A percentile compares a stretch with the other conserved stretches of the same genome.
Evolutionary conservation across 2,329 filamentous ascomycete genomes (phyloP).

Genomic region (Ceratocystiopsis sp.): DNA sequence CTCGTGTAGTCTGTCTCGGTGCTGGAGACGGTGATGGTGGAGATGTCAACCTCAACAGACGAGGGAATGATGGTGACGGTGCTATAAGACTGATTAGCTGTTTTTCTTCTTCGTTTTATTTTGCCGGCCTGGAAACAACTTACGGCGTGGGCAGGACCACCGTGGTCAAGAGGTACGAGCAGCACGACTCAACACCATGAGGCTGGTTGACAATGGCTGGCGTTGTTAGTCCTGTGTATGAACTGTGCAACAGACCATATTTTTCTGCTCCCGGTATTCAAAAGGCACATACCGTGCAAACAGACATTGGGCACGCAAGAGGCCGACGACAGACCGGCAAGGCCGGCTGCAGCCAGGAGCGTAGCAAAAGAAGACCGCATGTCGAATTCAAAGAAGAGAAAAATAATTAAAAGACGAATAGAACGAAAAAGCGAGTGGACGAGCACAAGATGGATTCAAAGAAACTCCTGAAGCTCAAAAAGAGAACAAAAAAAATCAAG

Average conservation of each 20-base stretch:
- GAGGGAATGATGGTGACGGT: not conserved
- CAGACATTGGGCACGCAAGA: not conserved
- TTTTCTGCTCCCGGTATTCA: too few relatives aligned
- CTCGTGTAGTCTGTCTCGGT: not conserved
- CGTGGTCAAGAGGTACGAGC: conserved; percentile 1
- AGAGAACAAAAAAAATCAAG: not conserved
- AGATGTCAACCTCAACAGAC: not conserved
- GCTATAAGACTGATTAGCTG: not conserved
- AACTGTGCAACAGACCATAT: too few relatives aligned
- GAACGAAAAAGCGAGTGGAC: not conserved
- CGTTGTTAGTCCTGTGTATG: too few relatives aligned
- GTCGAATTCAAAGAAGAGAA: not conserved
- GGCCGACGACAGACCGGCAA: not conserved
- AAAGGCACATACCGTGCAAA: not conserved
- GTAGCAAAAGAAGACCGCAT: conserved; percentile 1
- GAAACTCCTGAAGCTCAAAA: not conserved
- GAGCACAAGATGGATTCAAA: not conserved
- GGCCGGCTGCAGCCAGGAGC: not conserved
- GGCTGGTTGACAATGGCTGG: not conserved
- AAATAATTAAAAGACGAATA: not conserved
- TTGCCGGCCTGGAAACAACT: not conserved
- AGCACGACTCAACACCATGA: not conserved
- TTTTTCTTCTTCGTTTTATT: too few relatives aligned
- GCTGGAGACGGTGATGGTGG: conserved; percentile 1
- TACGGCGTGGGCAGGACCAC: conserved; percentile 1